Evolutionary conservation across 768 basidiomycete species (phyloP).

Genomic region (Naganishia friedmannii): DNA sequence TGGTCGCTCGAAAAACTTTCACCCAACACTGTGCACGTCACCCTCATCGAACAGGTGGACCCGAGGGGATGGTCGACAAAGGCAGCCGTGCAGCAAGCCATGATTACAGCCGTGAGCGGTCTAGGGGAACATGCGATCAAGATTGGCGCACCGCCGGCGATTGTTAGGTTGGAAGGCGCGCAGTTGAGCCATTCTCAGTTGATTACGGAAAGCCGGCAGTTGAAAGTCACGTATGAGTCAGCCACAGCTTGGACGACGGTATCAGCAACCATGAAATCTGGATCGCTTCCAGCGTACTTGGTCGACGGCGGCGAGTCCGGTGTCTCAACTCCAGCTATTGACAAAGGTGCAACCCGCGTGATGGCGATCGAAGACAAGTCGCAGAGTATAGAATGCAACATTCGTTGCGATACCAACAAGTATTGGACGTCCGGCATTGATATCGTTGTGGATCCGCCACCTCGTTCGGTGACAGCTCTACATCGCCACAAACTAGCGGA

Average conservation of each 20-base stretch:
- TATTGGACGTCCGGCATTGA: conserved; percentile 77
- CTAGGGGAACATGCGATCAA: conserved; percentile 95
- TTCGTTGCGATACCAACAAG: conserved; percentile 82
- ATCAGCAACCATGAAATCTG: conserved; percentile 42
- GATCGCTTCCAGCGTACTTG: conserved; percentile 37
- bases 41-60: conserved; percentile 91
- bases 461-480: conserved; percentile 82
- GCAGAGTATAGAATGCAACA: conserved; percentile 72
- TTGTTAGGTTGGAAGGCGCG: conserved; percentile 75
- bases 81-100: conserved; percentile 85
- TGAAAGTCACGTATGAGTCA: conserved; percentile 73
- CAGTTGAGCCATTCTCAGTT: conserved; percentile 71
- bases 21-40: conserved; percentile 88
- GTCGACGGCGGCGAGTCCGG: background rate
- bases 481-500: conserved; percentile 82
- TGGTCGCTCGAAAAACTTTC: conserved; percentile 96
- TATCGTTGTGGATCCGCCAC: conserved; percentile 56
- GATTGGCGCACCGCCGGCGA: conserved; percentile 87
- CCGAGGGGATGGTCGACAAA: conserved; percentile 97
- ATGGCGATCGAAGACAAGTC: conserved; percentile 25
- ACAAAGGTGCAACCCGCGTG: background rate
- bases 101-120: conserved; percentile 83
- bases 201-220: conserved; percentile 77
- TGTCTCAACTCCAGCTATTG: background rate
- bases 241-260: conserved; percentile 51